Conservation (phyloP, 2,329 filamentous ascomycete species). For the Nemania abortiva region DNA sequence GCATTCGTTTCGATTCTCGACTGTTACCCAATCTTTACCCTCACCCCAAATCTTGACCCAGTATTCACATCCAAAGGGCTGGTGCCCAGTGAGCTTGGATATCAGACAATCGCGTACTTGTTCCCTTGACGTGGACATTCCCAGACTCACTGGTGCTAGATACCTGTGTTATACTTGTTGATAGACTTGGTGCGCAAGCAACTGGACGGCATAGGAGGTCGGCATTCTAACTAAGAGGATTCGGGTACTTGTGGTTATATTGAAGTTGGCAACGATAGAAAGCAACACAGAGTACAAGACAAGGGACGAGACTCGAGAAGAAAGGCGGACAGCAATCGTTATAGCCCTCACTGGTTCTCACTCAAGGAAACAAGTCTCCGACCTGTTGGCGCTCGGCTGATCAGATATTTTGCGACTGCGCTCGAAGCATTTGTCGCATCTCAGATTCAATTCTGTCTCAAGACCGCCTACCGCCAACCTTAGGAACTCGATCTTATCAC, state of each 20-base stretch:
- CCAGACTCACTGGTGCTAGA: constrained; percentile 12
- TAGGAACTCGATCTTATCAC: not conserved
- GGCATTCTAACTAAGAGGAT: not conserved
- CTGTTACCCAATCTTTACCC: constrained; percentile 26
- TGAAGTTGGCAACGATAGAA: constrained; percentile 4
- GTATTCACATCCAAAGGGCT: constrained; percentile 38
- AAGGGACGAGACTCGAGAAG: not conserved
- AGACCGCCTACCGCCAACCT: not conserved
- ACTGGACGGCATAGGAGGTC: constrained; percentile 16
- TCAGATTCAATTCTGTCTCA: not conserved
- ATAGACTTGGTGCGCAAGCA: constrained; percentile 22
- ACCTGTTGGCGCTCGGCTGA: not conserved
- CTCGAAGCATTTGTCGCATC: not conserved
- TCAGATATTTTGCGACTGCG: not conserved
- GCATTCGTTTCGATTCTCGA: constrained; percentile 45
- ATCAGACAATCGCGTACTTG: constrained; percentile 27
- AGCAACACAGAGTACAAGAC: not conserved
- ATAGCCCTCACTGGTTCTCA: constrained; percentile 6
- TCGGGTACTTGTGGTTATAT: constrained; percentile 11
- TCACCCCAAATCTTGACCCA: constrained; percentile 40
- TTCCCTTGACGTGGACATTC: constrained; percentile 19
- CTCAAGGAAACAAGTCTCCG: constrained; percentile 15
- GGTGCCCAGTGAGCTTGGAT: constrained; percentile 37
- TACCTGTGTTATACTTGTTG: not conserved
- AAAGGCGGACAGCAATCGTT: not conserved